Evolutionary conservation across 2,329 filamentous ascomycete genomes (phyloP).

Genomic region (Scedosporium boydii): DNA sequence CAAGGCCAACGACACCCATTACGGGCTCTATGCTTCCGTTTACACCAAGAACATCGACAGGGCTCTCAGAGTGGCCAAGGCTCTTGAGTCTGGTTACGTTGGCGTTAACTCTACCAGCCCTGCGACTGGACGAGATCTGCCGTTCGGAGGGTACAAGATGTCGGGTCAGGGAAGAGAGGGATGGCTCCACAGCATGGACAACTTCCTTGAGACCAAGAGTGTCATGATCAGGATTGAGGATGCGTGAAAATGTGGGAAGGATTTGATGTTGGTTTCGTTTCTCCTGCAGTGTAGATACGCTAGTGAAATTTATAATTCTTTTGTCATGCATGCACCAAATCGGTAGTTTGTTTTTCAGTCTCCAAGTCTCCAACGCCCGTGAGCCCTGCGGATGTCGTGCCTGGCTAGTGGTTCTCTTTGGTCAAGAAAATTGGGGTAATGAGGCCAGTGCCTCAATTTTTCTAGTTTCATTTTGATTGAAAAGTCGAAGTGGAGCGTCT

Average conservation of each 20-base stretch:
- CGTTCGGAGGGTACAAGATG: slow-evolving; percentile 15
- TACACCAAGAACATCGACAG: slow-evolving; percentile 45
- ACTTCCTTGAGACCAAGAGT: slow-evolving; percentile 14
- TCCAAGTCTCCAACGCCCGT: no score
- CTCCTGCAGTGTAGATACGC: not conserved
- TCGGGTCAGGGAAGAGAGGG: slow-evolving; percentile 12
- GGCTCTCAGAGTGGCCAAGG: slow-evolving; percentile 35
- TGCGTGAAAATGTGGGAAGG: not conserved
- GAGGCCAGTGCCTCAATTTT: no score
- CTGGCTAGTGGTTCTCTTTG: no score
- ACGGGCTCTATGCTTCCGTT: slow-evolving; percentile 45
- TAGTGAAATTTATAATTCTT: slow-evolving; percentile 2
- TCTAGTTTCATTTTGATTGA: no score
- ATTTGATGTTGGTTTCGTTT: not conserved
- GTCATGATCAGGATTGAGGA: slow-evolving; percentile 11
- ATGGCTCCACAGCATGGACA: slow-evolving; percentile 12
- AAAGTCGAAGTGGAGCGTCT: no score
- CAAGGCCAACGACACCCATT: slow-evolving; percentile 34
- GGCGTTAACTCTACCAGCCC: slow-evolving; percentile 44
- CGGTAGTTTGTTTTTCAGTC: not conserved
- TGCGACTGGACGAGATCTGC: slow-evolving; percentile 10
- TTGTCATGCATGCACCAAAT: not conserved
- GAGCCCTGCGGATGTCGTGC: no score
- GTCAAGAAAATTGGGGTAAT: no score
- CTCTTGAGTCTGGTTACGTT: slow-evolving; percentile 50